Percentiles rank a stretch among this genome's conserved stretches.
phyloP scores from a whole-genome alignment of 176 grass and related monocot genomes.

The Aechmea fasciata region DNA sequence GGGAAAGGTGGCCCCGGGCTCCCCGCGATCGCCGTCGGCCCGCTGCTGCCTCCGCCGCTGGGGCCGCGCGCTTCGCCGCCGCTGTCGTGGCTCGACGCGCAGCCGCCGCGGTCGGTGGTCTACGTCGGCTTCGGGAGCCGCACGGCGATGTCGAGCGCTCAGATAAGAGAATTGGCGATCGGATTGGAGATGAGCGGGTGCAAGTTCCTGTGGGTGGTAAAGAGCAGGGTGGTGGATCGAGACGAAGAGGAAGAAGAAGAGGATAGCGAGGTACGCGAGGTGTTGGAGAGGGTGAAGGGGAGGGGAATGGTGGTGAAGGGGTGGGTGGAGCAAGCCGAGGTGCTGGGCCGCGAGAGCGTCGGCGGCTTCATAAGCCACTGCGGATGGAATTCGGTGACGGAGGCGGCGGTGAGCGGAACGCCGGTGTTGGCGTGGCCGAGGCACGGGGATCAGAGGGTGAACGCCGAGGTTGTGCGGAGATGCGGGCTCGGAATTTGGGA shows the following conservation, averaged over 20 bases:
- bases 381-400: conserved; percentile 23
- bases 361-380: conserved; percentile 17
- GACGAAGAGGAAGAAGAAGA: conserved; percentile 25
- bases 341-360: conserved; percentile 1
- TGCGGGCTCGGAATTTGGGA: neutral
- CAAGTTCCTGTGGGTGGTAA: conserved; percentile 66
- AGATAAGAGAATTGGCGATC: conserved; percentile 38
- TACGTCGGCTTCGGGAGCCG: conserved; percentile 69
- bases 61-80: neutral
- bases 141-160: conserved; percentile 15
- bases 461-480: neutral
- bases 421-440: conserved; percentile 8
- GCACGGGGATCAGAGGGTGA: conserved; percentile 8
- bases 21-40: conserved; percentile 35
- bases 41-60: conserved; percentile 1
- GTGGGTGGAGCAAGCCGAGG: conserved; percentile 6
- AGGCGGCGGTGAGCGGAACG: conserved; percentile 1
- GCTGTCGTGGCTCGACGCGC: conserved; percentile 32
- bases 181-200: conserved; percentile 45
- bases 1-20: conserved; percentile 26
- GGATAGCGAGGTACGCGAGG: conserved; percentile 24
- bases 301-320: conserved; percentile 2
- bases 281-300: conserved; percentile 5
- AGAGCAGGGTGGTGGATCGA: conserved; percentile 37
- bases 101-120: conserved; percentile 46